Evolutionary conservation across 192 early-diverging fungal genomes (phyloP).

Genomic region (Backusella mclennaniae): DNA sequence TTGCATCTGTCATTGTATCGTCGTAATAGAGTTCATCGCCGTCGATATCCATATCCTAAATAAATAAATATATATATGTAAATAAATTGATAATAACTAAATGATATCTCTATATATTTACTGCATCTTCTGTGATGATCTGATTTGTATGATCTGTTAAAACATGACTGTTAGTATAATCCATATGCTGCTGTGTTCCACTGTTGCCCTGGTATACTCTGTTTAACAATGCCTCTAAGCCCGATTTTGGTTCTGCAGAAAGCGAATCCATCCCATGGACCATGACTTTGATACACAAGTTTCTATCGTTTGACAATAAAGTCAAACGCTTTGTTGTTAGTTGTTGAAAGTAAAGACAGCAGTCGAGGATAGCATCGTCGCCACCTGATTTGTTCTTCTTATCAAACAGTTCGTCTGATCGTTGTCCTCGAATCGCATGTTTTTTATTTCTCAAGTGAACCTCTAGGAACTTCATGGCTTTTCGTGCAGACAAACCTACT

Average conservation of each 20-base stretch:
- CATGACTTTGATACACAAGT: constrained; percentile 56
- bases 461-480: constrained; percentile 50
- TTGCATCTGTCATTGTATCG: background rate
- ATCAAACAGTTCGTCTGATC: constrained; percentile 43
- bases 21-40: background rate
- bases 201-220: background rate
- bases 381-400: constrained; percentile 24
- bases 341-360: constrained; percentile 45
- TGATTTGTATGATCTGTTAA: background rate
- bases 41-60: background rate
- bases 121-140: background rate
- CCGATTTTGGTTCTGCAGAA: constrained; percentile 18
- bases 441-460: constrained; percentile 31
- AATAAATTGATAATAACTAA: background rate
- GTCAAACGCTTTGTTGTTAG: constrained; percentile 18
- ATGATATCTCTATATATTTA: background rate
- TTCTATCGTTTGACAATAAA: constrained; percentile 58
- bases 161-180: background rate
- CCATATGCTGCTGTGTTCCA: background rate
- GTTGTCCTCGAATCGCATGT: constrained; percentile 47
- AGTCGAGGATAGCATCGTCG: constrained; percentile 59
- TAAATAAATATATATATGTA: background rate
- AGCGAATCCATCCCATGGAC: constrained; percentile 47
- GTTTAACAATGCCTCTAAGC: constrained; percentile 6
- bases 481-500: constrained; percentile 29